phyloP scores from a whole-genome alignment of 257 asterid species.

The Nicotiana tabacum region DNA sequence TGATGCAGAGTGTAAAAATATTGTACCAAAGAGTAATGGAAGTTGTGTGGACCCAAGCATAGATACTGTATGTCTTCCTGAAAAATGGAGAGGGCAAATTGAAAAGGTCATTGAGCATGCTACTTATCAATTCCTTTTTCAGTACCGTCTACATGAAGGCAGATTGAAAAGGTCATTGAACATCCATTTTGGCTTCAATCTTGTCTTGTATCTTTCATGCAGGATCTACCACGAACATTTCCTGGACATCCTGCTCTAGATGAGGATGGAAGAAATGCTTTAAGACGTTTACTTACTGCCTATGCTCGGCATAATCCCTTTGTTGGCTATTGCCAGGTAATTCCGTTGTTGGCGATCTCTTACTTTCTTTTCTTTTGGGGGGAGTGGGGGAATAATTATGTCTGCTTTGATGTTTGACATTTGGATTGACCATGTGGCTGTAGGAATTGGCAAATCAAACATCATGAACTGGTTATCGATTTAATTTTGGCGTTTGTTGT shows the following conservation, averaged over 20 bases:
- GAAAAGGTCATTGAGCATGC: slow-evolving; percentile 58
- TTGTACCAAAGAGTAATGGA: slow-evolving; percentile 26
- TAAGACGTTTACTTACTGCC: slow-evolving; percentile 90
- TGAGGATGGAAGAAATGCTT: slow-evolving; percentile 91
- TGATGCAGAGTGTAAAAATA: slow-evolving; percentile 29
- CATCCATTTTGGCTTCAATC: not conserved
- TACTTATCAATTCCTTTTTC: slow-evolving; percentile 10
- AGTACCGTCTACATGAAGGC: slow-evolving; percentile 27
- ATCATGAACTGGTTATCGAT: not conserved
- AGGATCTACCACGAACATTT: slow-evolving; percentile 95
- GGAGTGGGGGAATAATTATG: not conserved
- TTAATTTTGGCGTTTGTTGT: not conserved
- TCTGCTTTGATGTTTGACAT: not conserved
- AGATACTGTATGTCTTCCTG: slow-evolving; percentile 41
- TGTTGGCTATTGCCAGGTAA: slow-evolving; percentile 96
- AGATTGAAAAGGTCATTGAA: slow-evolving; percentile 76
- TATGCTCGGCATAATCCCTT: slow-evolving; percentile 92
- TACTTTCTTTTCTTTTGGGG: not conserved
- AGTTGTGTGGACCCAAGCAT: slow-evolving; percentile 19
- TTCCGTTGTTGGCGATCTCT: not conserved
- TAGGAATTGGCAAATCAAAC: not conserved
- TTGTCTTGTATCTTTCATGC: slow-evolving; percentile 8
- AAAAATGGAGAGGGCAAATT: slow-evolving; percentile 87
- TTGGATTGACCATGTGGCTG: not conserved
- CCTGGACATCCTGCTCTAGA: slow-evolving; percentile 98